phyloP scores from a whole-genome alignment of 2,329 filamentous ascomycete species.

The Clonostachys rosea region DNA sequence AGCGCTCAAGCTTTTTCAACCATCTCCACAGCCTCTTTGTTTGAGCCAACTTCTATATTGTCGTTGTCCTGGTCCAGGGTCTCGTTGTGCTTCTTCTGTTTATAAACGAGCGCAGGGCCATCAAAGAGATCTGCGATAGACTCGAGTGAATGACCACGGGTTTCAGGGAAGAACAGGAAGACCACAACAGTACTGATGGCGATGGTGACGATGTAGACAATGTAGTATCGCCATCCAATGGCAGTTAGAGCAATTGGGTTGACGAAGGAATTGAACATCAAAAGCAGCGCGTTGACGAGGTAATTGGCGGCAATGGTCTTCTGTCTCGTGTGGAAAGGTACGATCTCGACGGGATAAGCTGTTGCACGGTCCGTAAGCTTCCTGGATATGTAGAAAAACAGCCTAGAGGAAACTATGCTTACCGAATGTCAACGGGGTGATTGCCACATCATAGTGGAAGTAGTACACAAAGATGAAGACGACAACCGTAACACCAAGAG shows the following conservation, averaged over 20 bases:
- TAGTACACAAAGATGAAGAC: constrained; percentile 27
- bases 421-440: constrained; percentile 23
- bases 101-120: constrained; percentile 4
- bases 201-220: constrained; percentile 6
- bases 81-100: neutral
- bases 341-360: constrained; percentile 35
- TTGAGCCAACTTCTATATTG: neutral
- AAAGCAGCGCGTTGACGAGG: constrained; percentile 32
- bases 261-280: constrained; percentile 42
- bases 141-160: constrained; percentile 6
- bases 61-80: neutral
- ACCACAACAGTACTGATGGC: constrained; percentile 5
- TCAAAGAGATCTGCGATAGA: constrained; percentile 47
- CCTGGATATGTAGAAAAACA: neutral
- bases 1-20: too few species aligned
- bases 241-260: constrained; percentile 30
- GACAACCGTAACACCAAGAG: constrained; percentile 31
- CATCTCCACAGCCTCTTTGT: too few species aligned
- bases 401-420: constrained; percentile 23
- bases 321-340: constrained; percentile 31
- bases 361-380: constrained; percentile 15
- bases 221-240: constrained; percentile 11
- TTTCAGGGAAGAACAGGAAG: constrained; percentile 26
- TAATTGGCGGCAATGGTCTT: constrained; percentile 32
- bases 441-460: constrained; percentile 27